Evolutionary conservation across 2,329 filamentous ascomycete genomes (phyloP).

Genomic region (Neophaeococcomyces aloes): DNA sequence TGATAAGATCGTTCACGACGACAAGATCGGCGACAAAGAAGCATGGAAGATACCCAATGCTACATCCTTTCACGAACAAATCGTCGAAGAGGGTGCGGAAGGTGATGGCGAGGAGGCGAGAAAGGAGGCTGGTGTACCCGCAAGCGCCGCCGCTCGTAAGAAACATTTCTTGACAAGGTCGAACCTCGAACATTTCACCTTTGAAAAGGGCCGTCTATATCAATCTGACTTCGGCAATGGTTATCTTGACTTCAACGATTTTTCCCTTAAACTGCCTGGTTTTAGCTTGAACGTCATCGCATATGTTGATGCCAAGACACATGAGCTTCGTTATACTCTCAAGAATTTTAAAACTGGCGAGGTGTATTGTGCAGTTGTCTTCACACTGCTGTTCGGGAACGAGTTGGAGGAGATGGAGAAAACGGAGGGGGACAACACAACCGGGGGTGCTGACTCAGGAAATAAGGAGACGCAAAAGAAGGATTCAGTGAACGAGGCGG

Average conservation of each 20-base stretch:
- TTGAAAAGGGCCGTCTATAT: slow-evolving; percentile 53
- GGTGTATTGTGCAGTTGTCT: slow-evolving; percentile 69
- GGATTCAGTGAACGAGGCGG: no score
- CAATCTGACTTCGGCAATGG: slow-evolving; percentile 75
- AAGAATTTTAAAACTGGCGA: slow-evolving; percentile 66
- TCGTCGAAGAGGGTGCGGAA: slow-evolving; percentile 57
- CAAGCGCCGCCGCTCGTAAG: slow-evolving; percentile 43
- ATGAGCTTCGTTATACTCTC: slow-evolving; percentile 82
- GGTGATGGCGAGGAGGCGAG: slow-evolving; percentile 43
- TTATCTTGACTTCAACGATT: slow-evolving; percentile 71
- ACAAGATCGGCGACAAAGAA: slow-evolving; percentile 11
- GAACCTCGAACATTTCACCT: slow-evolving; percentile 47
- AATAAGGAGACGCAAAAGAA: not conserved
- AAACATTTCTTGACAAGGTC: slow-evolving; percentile 50
- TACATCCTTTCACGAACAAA: slow-evolving; percentile 39
- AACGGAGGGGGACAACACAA: slow-evolving; percentile 10
- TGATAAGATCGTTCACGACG: slow-evolving; percentile 15
- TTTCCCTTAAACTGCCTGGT: slow-evolving; percentile 31
- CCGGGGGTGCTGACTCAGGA: not conserved
- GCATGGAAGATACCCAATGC: slow-evolving; percentile 19
- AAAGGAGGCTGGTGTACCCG: slow-evolving; percentile 41
- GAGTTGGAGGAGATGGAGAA: slow-evolving; percentile 19
- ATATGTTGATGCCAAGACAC: slow-evolving; percentile 55
- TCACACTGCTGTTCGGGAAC: slow-evolving; percentile 54
- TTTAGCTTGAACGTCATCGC: slow-evolving; percentile 28